Evolutionary conservation across 129 eudicot genomes (phyloP).

Genomic region (Artemisia argyi): DNA sequence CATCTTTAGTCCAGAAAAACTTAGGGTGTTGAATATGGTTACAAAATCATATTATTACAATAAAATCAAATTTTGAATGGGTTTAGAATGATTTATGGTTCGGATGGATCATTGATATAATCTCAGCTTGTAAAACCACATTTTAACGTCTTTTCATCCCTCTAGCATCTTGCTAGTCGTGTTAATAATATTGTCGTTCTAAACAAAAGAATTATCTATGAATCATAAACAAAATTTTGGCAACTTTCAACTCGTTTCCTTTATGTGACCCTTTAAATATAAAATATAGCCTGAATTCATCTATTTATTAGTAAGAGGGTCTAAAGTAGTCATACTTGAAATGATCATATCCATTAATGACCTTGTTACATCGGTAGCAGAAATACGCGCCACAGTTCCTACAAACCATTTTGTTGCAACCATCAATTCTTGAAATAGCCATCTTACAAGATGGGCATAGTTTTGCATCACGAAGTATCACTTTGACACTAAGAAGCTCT

Average conservation of each 20-base stretch:
- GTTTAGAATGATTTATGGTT: not conserved
- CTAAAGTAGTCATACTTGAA: not conserved
- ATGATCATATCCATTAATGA: slow-evolving; percentile 52
- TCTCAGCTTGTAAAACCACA: too few species aligned
- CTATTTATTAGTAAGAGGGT: not conserved
- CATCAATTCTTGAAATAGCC: slow-evolving; percentile 82
- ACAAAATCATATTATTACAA: not conserved
- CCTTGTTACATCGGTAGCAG: slow-evolving; percentile 76
- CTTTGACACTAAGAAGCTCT: slow-evolving; percentile 66
- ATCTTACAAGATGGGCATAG: slow-evolving; percentile 92
- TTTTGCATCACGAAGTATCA: slow-evolving; percentile 65
- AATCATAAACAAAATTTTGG: not conserved
- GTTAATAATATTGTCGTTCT: too few species aligned
- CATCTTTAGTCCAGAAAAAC: not conserved
- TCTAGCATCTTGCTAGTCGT: too few species aligned
- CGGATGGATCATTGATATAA: too few species aligned
- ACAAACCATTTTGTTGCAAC: slow-evolving; percentile 88
- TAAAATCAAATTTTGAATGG: not conserved
- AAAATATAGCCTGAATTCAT: not conserved
- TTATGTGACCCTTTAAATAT: not conserved
- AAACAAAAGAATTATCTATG: too few species aligned
- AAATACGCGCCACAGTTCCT: slow-evolving; percentile 63
- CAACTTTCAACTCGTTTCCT: not conserved
- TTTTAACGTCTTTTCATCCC: too few species aligned
- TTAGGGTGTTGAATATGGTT: not conserved